Percentiles rank a stretch among this genome's conserved stretches.
phyloP scores from a whole-genome alignment of 345 rosid species.

The Theobroma cacao region DNA sequence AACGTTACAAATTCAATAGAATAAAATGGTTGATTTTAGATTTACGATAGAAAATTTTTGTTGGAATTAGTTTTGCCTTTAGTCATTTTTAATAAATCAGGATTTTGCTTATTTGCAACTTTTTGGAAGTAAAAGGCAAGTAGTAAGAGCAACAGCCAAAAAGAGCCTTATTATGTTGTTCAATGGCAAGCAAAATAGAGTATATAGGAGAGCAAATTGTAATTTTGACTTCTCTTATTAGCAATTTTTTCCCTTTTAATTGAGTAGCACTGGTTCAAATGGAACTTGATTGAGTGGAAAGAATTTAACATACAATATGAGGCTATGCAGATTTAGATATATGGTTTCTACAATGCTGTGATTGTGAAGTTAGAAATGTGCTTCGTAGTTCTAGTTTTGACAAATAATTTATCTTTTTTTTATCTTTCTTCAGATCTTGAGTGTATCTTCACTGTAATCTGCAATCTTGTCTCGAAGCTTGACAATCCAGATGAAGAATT shows the following conservation, averaged over 20 bases:
- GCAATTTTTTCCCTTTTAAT: background rate
- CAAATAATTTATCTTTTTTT: background rate
- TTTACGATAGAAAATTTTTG: background rate
- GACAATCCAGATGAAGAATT: constrained; percentile 61
- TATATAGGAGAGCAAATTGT: background rate
- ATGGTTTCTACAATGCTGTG: background rate
- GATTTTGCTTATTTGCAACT: background rate
- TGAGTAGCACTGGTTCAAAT: background rate
- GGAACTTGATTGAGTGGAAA: background rate
- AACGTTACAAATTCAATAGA: background rate
- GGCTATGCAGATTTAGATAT: background rate
- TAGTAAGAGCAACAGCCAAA: too few relatives aligned
- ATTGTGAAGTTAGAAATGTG: background rate
- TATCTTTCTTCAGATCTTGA: constrained; percentile 65
- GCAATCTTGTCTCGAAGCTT: constrained; percentile 72
- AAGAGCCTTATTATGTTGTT: background rate
- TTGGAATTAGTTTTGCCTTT: background rate
- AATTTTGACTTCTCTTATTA: background rate
- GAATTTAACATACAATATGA: background rate
- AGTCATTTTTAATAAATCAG: background rate
- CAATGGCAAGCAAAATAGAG: too few relatives aligned
- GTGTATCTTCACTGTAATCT: constrained; percentile 91
- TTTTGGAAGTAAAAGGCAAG: background rate
- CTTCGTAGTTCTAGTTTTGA: background rate
- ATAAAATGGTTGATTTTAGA: background rate